These are phyloP conservation scores for Drosera spatulata DNA, from an alignment of 179 eudicot genomes.

Conservation along the genomic window DNA sequence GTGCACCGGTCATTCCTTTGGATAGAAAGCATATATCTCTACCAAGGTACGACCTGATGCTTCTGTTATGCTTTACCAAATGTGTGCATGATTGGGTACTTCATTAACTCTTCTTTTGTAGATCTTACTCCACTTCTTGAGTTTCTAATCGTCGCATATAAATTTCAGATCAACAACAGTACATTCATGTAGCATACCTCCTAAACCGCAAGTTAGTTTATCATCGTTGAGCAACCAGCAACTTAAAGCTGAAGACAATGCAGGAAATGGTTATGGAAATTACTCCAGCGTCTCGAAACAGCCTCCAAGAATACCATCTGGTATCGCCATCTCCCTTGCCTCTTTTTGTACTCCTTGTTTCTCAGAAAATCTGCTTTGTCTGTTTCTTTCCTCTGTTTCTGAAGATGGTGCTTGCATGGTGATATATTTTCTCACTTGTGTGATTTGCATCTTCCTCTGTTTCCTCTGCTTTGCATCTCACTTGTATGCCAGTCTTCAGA, in stretches of 20 bases:
- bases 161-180: slow-evolving; percentile 51
- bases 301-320: slow-evolving; percentile 56
- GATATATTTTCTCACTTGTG: too few relatives aligned
- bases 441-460: too few relatives aligned
- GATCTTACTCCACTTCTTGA: too few relatives aligned
- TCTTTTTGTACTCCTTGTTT: too few relatives aligned
- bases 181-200: slow-evolving; percentile 50
- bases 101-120: neutral
- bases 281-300: slow-evolving; percentile 36
- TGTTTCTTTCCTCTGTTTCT: too few relatives aligned
- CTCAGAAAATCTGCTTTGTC: too few relatives aligned
- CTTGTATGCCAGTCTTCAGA: too few relatives aligned
- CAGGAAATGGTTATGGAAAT: slow-evolving; percentile 29
- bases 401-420: too few relatives aligned
- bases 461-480: too few relatives aligned
- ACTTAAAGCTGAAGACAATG: slow-evolving; percentile 32
- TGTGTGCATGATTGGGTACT: neutral
- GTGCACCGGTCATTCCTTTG: slow-evolving; percentile 72
- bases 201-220: slow-evolving; percentile 33
- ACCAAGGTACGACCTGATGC: slow-evolving; percentile 40
- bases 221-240: slow-evolving; percentile 34
- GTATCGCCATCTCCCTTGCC: slow-evolving; percentile 15
- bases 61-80: neutral
- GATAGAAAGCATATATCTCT: slow-evolving; percentile 71
- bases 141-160: neutral